phyloP scores from a whole-genome alignment of 495 filamentous ascomycete genomes.

The Margaritispora aquatica region DNA sequence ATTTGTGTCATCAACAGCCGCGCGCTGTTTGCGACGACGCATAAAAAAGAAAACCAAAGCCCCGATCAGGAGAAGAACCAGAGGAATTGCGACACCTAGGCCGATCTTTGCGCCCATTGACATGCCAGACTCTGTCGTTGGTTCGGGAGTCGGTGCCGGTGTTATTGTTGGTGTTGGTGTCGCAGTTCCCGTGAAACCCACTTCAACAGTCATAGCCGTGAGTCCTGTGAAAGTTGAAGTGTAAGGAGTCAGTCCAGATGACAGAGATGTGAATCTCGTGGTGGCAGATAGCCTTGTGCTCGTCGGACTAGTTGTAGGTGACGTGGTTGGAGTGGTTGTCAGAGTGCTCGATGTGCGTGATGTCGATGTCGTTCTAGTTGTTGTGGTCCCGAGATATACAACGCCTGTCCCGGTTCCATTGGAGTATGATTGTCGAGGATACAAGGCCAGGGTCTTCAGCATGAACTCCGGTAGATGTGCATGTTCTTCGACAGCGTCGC shows the following conservation, averaged over 20 bases:
- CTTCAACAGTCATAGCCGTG: not conserved
- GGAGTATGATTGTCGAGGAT: not conserved
- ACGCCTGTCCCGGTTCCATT: not conserved
- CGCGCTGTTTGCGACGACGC: not conserved
- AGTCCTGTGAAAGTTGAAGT: too few species aligned
- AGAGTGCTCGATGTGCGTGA: not conserved
- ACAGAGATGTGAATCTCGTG: not conserved
- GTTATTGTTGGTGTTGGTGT: not conserved
- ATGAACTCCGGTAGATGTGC: not conserved
- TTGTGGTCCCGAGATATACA: not conserved
- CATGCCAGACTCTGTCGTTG: not conserved
- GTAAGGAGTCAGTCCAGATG: too few species aligned
- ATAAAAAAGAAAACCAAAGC: not conserved
- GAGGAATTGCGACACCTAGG: not conserved
- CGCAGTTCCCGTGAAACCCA: not conserved
- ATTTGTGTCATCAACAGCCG: not conserved
- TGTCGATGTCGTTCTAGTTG: not conserved
- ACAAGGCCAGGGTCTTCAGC: not conserved
- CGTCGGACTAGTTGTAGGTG: not conserved
- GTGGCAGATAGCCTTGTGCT: not conserved
- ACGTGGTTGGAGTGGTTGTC: not conserved
- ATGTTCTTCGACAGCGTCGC: not conserved
- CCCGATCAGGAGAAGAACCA: not conserved
- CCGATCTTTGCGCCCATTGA: not conserved
- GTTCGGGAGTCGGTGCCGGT: too few species aligned